Percentiles rank a stretch among this genome's conserved stretches.
These are phyloP conservation scores for Cicer judaicum DNA, from an alignment of 306 rosid species.

Conservation along the genomic window DNA sequence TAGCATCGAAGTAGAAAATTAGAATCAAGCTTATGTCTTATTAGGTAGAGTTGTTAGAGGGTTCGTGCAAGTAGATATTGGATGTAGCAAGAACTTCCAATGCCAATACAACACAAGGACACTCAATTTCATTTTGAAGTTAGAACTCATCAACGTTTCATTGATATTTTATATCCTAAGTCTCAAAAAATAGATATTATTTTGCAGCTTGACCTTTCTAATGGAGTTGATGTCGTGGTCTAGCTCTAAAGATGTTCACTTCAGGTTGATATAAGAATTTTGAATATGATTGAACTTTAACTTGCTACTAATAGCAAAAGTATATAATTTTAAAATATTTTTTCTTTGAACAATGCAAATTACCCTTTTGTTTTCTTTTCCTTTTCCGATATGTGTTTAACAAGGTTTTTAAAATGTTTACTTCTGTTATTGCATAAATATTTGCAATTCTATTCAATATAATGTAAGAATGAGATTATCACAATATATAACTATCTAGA, in stretches of 20 bases:
- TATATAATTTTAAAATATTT: constrained; percentile 4
- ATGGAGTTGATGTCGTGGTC: constrained; percentile 98
- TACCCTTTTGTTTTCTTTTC: neutral
- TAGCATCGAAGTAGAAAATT: constrained; percentile 90
- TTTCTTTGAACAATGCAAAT: constrained; percentile 21
- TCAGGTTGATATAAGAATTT: constrained; percentile 30
- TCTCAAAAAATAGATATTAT: constrained; percentile 91
- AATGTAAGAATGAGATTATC: constrained; percentile 27
- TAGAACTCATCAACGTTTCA: constrained; percentile 95
- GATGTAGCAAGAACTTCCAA: constrained; percentile 68
- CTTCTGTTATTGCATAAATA: constrained; percentile 38
- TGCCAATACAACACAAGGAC: constrained; percentile 60
- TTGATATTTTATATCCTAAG: constrained; percentile 90
- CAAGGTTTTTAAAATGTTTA: neutral
- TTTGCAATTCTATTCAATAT: constrained; percentile 34
- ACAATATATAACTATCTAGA: neutral
- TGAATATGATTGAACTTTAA: constrained; percentile 36
- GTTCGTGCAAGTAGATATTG: constrained; percentile 96
- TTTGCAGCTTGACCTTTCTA: constrained; percentile 96
- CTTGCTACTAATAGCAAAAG: constrained; percentile 19
- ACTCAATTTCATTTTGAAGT: constrained; percentile 88
- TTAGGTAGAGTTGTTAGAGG: constrained; percentile 89
- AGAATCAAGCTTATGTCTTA: constrained; percentile 96
- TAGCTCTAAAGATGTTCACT: constrained; percentile 64
- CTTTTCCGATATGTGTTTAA: neutral